A percentile compares a stretch with the other conserved stretches of the same genome.
These are phyloP conservation scores for Theileria annulata DNA, from an alignment of 169 alveolate genomes.

Conservation along the genomic window DNA sequence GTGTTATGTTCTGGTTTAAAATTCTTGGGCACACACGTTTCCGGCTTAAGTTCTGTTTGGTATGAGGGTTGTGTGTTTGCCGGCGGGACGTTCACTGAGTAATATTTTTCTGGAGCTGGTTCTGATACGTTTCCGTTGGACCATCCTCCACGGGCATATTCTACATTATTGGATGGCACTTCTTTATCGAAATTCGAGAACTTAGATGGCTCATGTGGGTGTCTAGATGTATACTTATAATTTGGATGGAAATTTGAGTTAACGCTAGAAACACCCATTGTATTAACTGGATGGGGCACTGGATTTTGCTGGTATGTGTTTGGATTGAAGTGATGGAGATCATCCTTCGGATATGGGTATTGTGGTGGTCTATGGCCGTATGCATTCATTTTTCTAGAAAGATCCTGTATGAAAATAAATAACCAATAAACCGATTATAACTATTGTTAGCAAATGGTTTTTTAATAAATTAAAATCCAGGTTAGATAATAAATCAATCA, in stretches of 20 bases:
- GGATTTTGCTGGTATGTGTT: background rate
- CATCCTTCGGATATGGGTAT: background rate
- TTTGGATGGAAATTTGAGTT: background rate
- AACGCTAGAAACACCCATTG: background rate
- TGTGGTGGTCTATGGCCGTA: slow-evolving; percentile 8
- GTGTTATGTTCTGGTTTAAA: background rate
- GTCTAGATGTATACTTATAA: background rate
- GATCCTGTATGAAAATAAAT: no score
- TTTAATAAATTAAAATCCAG: no score
- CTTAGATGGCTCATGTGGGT: background rate
- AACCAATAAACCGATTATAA: no score
- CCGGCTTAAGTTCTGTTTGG: background rate
- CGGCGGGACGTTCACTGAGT: slow-evolving; percentile 9
- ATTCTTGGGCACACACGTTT: background rate
- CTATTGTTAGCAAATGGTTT: no score
- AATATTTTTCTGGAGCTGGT: background rate
- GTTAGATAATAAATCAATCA: no score
- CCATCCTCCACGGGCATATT: background rate
- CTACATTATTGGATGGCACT: background rate
- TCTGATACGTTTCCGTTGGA: slow-evolving; percentile 1
- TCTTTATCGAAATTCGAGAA: background rate
- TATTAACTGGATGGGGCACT: background rate
- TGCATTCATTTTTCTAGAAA: background rate
- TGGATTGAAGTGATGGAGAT: background rate
- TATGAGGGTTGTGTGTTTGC: background rate